A percentile compares a stretch with the other conserved stretches of the same genome.
Evolutionary conservation across 305 asterid genomes (phyloP).

Genomic region (Solanum hybrid): DNA sequence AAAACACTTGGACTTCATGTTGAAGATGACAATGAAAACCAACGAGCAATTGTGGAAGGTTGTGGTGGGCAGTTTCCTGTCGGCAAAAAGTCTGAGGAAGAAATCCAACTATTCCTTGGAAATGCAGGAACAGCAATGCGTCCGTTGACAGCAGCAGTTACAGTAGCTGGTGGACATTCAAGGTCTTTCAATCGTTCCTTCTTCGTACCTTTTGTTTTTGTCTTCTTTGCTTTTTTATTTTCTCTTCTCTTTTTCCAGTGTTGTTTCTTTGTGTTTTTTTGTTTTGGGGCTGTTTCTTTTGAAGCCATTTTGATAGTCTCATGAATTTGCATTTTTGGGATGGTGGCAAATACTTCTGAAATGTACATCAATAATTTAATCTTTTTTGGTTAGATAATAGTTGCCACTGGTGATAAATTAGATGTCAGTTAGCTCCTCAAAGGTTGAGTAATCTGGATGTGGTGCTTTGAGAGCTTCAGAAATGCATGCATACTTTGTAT

Average conservation of each 20-base stretch:
- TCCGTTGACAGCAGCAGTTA: slow-evolving; percentile 94
- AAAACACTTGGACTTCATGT: slow-evolving; percentile 81
- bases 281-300: background rate
- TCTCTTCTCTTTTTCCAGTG: background rate
- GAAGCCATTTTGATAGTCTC: background rate
- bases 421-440: background rate
- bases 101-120: slow-evolving; percentile 90
- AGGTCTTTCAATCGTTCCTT: slow-evolving; percentile 29
- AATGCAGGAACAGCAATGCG: slow-evolving; percentile 99
- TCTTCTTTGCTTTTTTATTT: background rate
- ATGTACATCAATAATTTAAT: background rate
- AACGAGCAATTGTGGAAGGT: slow-evolving; percentile 81
- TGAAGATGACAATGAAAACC: slow-evolving; percentile 63
- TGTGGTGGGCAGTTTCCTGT: slow-evolving; percentile 81
- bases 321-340: background rate
- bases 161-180: slow-evolving; percentile 87
- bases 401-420: background rate
- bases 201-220: background rate
- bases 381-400: background rate
- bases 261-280: background rate
- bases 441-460: background rate
- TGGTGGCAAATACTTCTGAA: background rate
- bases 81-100: slow-evolving; percentile 60
- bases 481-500: background rate
- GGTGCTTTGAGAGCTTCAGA: background rate